These are phyloP conservation scores for Sphagnum tenellum DNA, from an alignment of 225 moss, liverwort and hornwort genomes.

Conservation along the genomic window DNA sequence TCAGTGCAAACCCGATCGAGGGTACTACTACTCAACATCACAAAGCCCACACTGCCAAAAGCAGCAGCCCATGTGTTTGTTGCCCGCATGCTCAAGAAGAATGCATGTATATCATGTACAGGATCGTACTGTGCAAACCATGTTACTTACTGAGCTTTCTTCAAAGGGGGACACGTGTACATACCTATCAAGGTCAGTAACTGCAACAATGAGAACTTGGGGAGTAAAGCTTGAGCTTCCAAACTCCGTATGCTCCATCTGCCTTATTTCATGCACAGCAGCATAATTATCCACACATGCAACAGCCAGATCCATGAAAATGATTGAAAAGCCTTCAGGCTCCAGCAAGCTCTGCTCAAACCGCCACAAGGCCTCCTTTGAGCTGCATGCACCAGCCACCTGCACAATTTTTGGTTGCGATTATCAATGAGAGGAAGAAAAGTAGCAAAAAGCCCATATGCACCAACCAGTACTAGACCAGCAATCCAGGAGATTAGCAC, in stretches of 20 bases:
- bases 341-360: constrained; percentile 41
- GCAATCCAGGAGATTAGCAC: background rate
- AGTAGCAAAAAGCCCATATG: background rate
- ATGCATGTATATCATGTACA: too few relatives aligned
- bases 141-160: too few relatives aligned
- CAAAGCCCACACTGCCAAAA: too few relatives aligned
- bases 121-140: too few relatives aligned
- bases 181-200: constrained; percentile 43
- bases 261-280: constrained; percentile 24
- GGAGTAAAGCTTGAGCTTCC: constrained; percentile 18
- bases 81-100: too few relatives aligned
- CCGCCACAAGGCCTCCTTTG: constrained; percentile 24
- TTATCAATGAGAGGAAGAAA: too few relatives aligned
- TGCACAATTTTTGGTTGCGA: background rate
- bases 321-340: constrained; percentile 25
- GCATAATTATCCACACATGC: constrained; percentile 20
- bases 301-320: constrained; percentile 21
- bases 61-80: too few relatives aligned
- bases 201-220: constrained; percentile 23
- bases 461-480: background rate
- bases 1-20: too few relatives aligned
- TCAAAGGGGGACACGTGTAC: background rate
- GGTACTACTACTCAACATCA: too few relatives aligned
- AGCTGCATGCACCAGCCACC: constrained; percentile 23
- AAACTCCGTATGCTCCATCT: constrained; percentile 18